A percentile compares a stretch with the other conserved stretches of the same genome.
Conservation (phyloP, 257 asterid species). For the Solanum microdontum region DNA sequence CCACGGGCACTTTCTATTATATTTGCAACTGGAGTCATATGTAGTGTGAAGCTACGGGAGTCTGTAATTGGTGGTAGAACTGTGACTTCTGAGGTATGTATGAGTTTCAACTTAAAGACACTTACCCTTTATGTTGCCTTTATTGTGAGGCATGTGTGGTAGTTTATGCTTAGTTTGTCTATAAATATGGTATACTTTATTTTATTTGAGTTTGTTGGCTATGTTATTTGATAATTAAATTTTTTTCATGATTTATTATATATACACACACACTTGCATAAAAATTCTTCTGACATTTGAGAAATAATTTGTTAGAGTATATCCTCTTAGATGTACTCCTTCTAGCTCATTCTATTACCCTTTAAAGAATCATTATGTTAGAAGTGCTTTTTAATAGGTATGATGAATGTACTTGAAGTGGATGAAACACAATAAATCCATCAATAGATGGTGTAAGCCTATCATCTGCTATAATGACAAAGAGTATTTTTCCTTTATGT, state of each 20-base stretch:
- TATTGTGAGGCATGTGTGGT: not conserved
- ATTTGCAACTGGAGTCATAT: not conserved
- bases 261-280: not conserved
- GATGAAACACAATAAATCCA: too few relatives aligned
- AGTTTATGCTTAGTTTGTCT: not conserved
- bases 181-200: not conserved
- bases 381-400: too few relatives aligned
- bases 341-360: not conserved
- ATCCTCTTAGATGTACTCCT: not conserved
- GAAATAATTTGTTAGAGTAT: not conserved
- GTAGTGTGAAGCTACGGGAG: not conserved
- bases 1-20: not conserved
- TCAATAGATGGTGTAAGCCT: too few relatives aligned
- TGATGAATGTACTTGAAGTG: too few relatives aligned
- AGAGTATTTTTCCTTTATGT: too few relatives aligned
- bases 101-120: not conserved
- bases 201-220: not conserved
- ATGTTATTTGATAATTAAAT: not conserved
- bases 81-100: constrained; percentile 70
- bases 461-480: too few relatives aligned
- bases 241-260: not conserved
- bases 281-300: not conserved
- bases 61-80: constrained; percentile 65
- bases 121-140: not conserved
- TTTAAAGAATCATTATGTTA: too few relatives aligned